These are phyloP conservation scores for Fusarium sororula DNA, from an alignment of 2,329 filamentous ascomycete genomes.

Conservation along the genomic window DNA sequence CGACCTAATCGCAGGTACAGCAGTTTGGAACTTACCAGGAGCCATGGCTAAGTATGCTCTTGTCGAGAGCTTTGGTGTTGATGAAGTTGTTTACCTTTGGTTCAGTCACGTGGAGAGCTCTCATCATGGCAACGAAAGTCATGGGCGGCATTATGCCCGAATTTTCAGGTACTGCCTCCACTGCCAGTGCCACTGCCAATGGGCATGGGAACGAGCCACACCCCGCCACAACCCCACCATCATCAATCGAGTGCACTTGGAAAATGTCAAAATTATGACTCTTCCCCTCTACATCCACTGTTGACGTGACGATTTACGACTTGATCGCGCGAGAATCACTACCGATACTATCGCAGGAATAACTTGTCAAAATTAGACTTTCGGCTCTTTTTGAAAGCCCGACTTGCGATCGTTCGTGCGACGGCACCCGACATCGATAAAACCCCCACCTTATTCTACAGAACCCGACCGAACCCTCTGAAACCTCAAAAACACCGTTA, in stretches of 20 bases:
- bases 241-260: slow-evolving; percentile 41
- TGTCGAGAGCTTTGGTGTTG: slow-evolving; percentile 18
- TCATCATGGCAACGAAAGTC: slow-evolving; percentile 25
- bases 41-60: slow-evolving; percentile 48
- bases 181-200: background rate
- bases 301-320: slow-evolving; percentile 39
- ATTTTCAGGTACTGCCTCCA: slow-evolving; percentile 40
- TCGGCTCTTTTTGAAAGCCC: slow-evolving; percentile 20
- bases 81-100: slow-evolving; percentile 49
- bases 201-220: slow-evolving; percentile 42
- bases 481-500: slow-evolving; percentile 59
- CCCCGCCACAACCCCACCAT: slow-evolving; percentile 54
- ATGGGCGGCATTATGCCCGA: slow-evolving; percentile 43
- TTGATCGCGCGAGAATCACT: slow-evolving; percentile 29
- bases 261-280: slow-evolving; percentile 59
- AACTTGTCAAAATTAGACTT: slow-evolving; percentile 12
- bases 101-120: slow-evolving; percentile 48
- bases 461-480: slow-evolving; percentile 37
- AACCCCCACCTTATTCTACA: slow-evolving; percentile 44
- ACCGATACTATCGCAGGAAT: background rate
- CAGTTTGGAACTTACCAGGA: slow-evolving; percentile 48
- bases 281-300: slow-evolving; percentile 42
- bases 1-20: background rate
- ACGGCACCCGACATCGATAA: slow-evolving; percentile 38
- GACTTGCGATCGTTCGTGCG: slow-evolving; percentile 37